Evolutionary conservation across 148 eudicot species (phyloP).

Genomic region (Fallopia convolvulus): DNA sequence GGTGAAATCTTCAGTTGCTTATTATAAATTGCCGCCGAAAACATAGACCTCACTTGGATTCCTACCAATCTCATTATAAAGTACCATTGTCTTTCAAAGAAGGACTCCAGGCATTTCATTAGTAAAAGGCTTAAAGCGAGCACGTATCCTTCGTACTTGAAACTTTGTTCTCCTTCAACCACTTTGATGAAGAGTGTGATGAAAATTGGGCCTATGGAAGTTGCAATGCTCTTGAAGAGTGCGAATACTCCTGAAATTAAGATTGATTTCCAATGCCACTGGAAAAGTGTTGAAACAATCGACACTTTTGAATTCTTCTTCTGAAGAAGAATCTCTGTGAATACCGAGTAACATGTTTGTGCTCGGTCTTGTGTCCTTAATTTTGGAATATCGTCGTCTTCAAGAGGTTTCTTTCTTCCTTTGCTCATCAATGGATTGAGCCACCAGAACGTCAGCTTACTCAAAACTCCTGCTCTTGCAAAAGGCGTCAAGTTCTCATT

Average conservation of each 20-base stretch:
- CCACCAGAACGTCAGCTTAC: slow-evolving; percentile 60
- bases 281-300: slow-evolving; percentile 23
- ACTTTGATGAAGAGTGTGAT: slow-evolving; percentile 38
- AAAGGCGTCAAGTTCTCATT: slow-evolving; percentile 14
- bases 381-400: no score
- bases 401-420: slow-evolving; percentile 27
- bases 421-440: slow-evolving; percentile 43
- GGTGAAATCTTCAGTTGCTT: slow-evolving; percentile 43
- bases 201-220: slow-evolving; percentile 42
- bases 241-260: slow-evolving; percentile 45
- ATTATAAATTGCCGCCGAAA: slow-evolving; percentile 43
- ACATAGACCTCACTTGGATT: slow-evolving; percentile 40
- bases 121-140: slow-evolving; percentile 26
- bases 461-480: slow-evolving; percentile 33
- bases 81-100: slow-evolving; percentile 29
- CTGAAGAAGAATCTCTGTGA: slow-evolving; percentile 20
- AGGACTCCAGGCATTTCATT: slow-evolving; percentile 38
- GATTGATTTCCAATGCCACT: slow-evolving; percentile 34
- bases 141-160: slow-evolving; percentile 33
- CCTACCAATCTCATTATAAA: slow-evolving; percentile 29
- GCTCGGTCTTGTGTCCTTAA: no score
- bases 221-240: slow-evolving; percentile 31
- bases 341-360: not conserved
- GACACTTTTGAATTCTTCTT: slow-evolving; percentile 15
- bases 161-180: slow-evolving; percentile 17